Evolutionary conservation across 208 protist species (phyloP), one percentile per base, ranked within the genome.

Genomic region (Naegleria lovaniensis): DNA sequence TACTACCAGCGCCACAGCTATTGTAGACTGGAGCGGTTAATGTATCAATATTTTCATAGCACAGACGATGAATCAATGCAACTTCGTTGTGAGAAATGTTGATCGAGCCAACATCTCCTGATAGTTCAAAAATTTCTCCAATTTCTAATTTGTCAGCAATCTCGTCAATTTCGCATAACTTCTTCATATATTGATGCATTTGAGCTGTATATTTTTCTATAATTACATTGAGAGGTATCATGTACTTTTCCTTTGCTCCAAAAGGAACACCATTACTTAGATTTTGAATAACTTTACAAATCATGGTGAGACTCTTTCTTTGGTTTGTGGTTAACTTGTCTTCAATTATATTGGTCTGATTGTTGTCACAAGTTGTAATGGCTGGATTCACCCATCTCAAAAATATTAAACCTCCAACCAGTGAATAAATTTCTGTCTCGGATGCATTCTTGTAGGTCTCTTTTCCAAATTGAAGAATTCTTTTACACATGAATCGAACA

Each of bases 201-300:
- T 87, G 15, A 51, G 7, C 11, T n/a, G 83, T 51, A 48, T 52
- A 87, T n/a, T 87, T 51, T 22, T 51, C 36, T 25, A 90, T 22
- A 59, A 90, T 85, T 40, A 25, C 22, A 90, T 90, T 90, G 41
- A 90, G 88, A 51, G 88, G 40, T 22, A 90, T 38, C 88, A 90
- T 90, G 38, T 55, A 90, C 15, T 51, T 25, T 52, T 90, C 88
- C 39, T 90, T 90, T 15, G 33, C 51, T n/a, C 88, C 88, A 59
- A 90, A 90, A 29, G 40, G 40, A 9, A 90, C 39, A 43, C 88
- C 88, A 52, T 90, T 90, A n/a, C 75, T 85, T 41, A 90, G 43
- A 51, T 51, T 59, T 51, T 90, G 88, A 85, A 90, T 85, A 1
- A 90, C 48, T 38, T 90, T 90, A 51, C 75, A 83, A 67, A 90